Conservation (phyloP, 805 yeast genomes). For the Starmerella scarabaei region DNA sequence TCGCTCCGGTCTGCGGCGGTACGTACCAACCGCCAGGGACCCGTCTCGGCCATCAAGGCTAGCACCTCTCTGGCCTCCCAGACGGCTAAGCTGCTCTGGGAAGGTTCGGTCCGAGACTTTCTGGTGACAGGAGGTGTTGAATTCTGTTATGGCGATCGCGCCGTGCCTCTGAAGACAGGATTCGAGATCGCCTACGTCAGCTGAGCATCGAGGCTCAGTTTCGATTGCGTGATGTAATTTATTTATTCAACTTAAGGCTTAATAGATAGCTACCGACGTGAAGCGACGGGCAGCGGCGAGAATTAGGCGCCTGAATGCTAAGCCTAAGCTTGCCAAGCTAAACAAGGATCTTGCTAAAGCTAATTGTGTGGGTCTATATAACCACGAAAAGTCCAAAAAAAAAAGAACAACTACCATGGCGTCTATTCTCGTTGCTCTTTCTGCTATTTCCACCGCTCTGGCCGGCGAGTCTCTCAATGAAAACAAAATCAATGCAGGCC, state of each 20-base stretch:
- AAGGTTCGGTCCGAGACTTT: slow-evolving; percentile 71
- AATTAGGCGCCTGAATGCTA: background rate
- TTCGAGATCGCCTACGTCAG: slow-evolving; percentile 20
- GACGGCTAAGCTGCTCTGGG: slow-evolving; percentile 64
- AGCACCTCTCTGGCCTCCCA: slow-evolving; percentile 56
- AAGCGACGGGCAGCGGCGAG: background rate
- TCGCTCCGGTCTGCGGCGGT: slow-evolving; percentile 10
- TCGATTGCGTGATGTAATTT: slow-evolving; percentile 16
- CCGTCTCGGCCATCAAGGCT: slow-evolving; percentile 50
- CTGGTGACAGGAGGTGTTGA: slow-evolving; percentile 55
- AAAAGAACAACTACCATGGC: background rate
- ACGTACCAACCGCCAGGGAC: slow-evolving; percentile 10
- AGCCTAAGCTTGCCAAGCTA: background rate
- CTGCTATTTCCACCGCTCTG: background rate
- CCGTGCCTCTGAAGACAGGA: slow-evolving; percentile 17
- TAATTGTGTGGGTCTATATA: background rate
- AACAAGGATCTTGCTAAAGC: background rate
- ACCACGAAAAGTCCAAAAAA: background rate
- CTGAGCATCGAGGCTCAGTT: slow-evolving; percentile 17
- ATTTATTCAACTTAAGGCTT: background rate
- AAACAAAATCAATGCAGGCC: background rate
- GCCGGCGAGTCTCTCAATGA: too few species aligned
- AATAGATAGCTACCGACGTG: background rate
- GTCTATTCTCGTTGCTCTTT: background rate
- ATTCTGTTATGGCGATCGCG: slow-evolving; percentile 20